phyloP scores from a whole-genome alignment of 768 basidiomycete species.

The Megacollybia marginata region DNA sequence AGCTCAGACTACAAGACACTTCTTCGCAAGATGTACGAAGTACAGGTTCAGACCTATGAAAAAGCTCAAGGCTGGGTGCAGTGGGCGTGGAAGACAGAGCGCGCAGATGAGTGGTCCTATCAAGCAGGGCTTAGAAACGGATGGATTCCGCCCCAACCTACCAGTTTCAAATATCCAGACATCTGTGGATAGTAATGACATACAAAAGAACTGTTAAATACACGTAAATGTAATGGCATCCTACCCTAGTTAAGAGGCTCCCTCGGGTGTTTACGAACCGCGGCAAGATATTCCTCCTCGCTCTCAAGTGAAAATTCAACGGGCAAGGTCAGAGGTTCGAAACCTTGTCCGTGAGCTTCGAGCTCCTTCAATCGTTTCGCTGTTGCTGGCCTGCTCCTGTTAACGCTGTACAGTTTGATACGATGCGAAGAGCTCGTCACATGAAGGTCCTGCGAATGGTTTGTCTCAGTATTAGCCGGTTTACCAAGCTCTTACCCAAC shows the following conservation, averaged over 20 bases:
- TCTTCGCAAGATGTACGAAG: constrained; percentile 79
- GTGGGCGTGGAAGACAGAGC: constrained; percentile 84
- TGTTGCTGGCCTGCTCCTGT: constrained; percentile 33
- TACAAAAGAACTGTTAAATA: not conserved
- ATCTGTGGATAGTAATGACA: not conserved
- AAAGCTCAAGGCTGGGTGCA: constrained; percentile 67
- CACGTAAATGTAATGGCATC: not conserved
- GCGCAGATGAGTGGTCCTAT: constrained; percentile 87
- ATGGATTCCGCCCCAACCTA: not conserved
- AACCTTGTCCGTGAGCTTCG: constrained; percentile 26
- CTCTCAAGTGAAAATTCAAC: constrained; percentile 27
- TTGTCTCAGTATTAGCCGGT: not conserved
- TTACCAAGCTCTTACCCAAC: not conserved
- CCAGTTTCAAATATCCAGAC: not conserved
- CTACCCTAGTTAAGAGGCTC: constrained; percentile 20
- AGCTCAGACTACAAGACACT: constrained; percentile 74
- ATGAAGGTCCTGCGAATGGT: constrained; percentile 39
- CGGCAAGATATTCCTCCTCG: constrained; percentile 17
- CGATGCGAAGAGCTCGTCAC: constrained; percentile 48
- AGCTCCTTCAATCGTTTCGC: constrained; percentile 33
- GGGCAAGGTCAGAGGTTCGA: constrained; percentile 35
- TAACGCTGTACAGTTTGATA: constrained; percentile 49
- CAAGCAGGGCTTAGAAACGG: constrained; percentile 59
- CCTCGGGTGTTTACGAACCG: constrained; percentile 19
- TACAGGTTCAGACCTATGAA: constrained; percentile 72